phyloP scores from a whole-genome alignment of 164 flowering plant genomes.

The Dillenia turbinata region DNA sequence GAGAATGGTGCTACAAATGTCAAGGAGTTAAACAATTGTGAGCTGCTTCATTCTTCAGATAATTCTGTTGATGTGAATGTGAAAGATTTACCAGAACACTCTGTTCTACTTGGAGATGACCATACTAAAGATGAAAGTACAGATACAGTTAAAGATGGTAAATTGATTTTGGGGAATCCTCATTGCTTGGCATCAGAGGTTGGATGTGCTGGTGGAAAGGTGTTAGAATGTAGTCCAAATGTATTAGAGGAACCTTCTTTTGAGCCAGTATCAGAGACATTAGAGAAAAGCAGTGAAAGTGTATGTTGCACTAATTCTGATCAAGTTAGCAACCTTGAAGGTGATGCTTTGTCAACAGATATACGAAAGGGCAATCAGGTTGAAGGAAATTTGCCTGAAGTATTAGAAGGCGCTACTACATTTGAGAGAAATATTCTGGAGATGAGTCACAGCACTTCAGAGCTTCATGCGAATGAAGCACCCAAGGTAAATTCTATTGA shows the following conservation, averaged over 20 bases:
- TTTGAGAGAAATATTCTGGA: slow-evolving; percentile 16
- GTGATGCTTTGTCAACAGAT: slow-evolving; percentile 8
- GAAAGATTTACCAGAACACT: slow-evolving; percentile 10
- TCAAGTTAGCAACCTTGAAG: slow-evolving; percentile 12
- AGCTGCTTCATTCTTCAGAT: slow-evolving; percentile 13
- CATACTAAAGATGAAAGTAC: slow-evolving; percentile 13
- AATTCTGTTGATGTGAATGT: slow-evolving; percentile 4
- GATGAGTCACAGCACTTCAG: slow-evolving; percentile 3
- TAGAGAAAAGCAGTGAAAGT: slow-evolving; percentile 17
- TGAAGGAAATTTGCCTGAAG: slow-evolving; percentile 10
- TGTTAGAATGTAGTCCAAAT: slow-evolving; percentile 5
- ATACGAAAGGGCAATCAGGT: slow-evolving; percentile 14
- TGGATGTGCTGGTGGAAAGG: slow-evolving; percentile 16
- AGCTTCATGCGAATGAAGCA: slow-evolving; percentile 6
- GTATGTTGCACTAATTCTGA: slow-evolving; percentile 8
- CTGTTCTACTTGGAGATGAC: slow-evolving; percentile 12
- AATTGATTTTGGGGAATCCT: slow-evolving; percentile 7
- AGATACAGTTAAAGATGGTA: slow-evolving; percentile 9
- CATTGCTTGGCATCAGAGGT: slow-evolving; percentile 4
- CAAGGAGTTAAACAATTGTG: slow-evolving; percentile 16
- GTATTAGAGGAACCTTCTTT: slow-evolving; percentile 11
- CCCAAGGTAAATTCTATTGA: slow-evolving; percentile 8
- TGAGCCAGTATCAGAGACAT: slow-evolving; percentile 1
- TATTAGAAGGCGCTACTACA: slow-evolving; percentile 8
- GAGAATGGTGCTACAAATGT: slow-evolving; percentile 8